Conservation (phyloP, 2,329 filamentous ascomycete species). For the Clathrospora elynae region DNA sequence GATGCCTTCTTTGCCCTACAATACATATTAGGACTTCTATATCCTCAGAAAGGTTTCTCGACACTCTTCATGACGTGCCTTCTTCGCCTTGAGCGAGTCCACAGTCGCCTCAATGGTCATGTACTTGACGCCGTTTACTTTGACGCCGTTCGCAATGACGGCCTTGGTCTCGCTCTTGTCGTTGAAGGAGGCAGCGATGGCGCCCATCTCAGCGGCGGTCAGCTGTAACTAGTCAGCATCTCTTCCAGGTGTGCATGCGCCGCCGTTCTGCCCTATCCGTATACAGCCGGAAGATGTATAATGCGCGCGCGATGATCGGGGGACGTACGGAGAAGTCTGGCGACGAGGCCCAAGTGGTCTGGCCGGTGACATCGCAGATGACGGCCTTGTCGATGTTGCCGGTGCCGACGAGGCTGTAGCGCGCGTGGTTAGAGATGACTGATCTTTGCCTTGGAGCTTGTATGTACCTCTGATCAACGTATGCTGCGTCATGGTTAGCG, state of each 20-base stretch:
- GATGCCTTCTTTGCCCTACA: conserved; percentile 77
- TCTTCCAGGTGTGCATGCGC: conserved; percentile 1
- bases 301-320: conserved; percentile 8
- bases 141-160: conserved; percentile 73
- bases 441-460: background rate
- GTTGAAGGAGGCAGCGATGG: conserved; percentile 59
- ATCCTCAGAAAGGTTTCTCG: background rate
- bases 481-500: conserved; percentile 44
- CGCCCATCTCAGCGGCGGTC: conserved; percentile 60
- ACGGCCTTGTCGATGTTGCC: conserved; percentile 56
- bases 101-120: conserved; percentile 77
- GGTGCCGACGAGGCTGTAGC: conserved; percentile 49
- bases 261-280: background rate
- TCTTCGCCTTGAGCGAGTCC: conserved; percentile 81
- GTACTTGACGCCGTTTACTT: conserved; percentile 77
- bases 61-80: conserved; percentile 60
- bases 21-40: conserved; percentile 14
- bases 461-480: conserved; percentile 49
- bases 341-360: conserved; percentile 77
- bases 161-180: conserved; percentile 65
- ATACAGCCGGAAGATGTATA: background rate
- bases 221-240: conserved; percentile 48
- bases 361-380: conserved; percentile 56
- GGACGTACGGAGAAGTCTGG: conserved; percentile 76
- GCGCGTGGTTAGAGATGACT: conserved; percentile 21